A percentile compares a stretch with the other conserved stretches of the same genome.
phyloP scores from a whole-genome alignment of 2,329 filamentous ascomycete genomes.

The Phialophora expanda region DNA sequence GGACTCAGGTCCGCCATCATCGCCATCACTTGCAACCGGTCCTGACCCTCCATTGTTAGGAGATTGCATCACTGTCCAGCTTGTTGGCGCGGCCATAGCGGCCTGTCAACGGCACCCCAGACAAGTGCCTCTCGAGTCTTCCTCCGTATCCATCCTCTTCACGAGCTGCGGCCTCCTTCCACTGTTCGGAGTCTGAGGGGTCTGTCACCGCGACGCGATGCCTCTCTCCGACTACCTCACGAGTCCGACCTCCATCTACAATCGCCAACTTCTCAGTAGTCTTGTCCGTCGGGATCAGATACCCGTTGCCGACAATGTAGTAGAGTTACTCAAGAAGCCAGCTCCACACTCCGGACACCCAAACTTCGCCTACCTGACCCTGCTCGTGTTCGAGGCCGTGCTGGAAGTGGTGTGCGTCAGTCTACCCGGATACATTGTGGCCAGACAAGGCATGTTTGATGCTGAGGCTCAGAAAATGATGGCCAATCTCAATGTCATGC shows the following conservation, averaged over 20 bases:
- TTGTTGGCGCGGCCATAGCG: conserved; percentile 1
- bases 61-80: conserved; percentile 6
- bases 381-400: conserved; percentile 93
- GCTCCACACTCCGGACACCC: conserved; percentile 51
- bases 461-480: conserved; percentile 95
- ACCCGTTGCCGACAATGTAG: conserved; percentile 26
- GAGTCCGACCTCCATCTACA: conserved; percentile 34
- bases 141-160: neutral
- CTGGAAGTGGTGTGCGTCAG: conserved; percentile 95
- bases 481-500: conserved; percentile 91
- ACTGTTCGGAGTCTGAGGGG: neutral
- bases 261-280: conserved; percentile 27
- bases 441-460: conserved; percentile 88
- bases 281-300: conserved; percentile 35
- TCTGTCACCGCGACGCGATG: conserved; percentile 18
- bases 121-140: neutral
- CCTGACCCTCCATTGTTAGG: neutral
- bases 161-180: neutral
- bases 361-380: conserved; percentile 64
- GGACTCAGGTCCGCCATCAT: neutral
- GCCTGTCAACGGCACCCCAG: neutral
- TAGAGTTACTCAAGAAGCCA: conserved; percentile 22
- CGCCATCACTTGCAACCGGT: neutral
- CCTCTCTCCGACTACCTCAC: conserved; percentile 38
- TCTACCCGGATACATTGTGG: conserved; percentile 90